Percentiles rank a stretch among this genome's conserved stretches.
Conservation (phyloP, 2,329 filamentous ascomycete genomes). For the Pseudogymnoascus sp. region DNA sequence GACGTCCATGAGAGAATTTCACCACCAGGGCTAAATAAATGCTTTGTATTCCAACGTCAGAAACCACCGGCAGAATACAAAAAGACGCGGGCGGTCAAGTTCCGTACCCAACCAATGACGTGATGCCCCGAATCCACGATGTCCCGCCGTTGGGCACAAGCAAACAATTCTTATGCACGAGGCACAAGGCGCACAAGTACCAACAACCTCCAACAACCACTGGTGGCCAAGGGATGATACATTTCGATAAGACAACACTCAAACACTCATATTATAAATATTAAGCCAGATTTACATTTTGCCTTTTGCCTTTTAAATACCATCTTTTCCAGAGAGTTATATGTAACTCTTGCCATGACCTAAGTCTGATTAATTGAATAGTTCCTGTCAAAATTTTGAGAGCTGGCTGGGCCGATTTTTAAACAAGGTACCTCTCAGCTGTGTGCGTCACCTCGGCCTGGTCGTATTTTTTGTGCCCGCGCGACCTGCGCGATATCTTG, state of each 20-base stretch:
- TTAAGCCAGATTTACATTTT: slow-evolving; percentile 1
- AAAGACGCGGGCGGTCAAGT: background rate
- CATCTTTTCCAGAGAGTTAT: background rate
- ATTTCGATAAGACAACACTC: background rate
- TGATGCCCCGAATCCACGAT: slow-evolving; percentile 3
- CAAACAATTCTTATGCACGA: background rate
- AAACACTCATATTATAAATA: slow-evolving; percentile 9
- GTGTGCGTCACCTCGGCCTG: slow-evolving; percentile 6
- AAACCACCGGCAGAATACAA: background rate
- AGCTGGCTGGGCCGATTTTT: slow-evolving; percentile 6
- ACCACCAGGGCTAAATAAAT: background rate
- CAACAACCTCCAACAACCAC: background rate
- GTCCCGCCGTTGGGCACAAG: slow-evolving; percentile 7
- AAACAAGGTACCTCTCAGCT: background rate
- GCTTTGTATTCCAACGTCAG: background rate
- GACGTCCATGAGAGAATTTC: background rate
- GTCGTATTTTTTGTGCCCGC: background rate
- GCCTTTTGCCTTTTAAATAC: background rate
- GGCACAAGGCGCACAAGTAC: slow-evolving; percentile 3
- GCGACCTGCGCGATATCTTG: slow-evolving; percentile 1
- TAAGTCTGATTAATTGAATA: background rate
- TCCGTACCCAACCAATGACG: slow-evolving; percentile 2
- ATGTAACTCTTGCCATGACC: background rate
- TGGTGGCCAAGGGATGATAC: background rate
- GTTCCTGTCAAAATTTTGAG: background rate